phyloP scores from a whole-genome alignment of 2,329 filamentous ascomycete genomes.

The Juglanconis juglandina region DNA sequence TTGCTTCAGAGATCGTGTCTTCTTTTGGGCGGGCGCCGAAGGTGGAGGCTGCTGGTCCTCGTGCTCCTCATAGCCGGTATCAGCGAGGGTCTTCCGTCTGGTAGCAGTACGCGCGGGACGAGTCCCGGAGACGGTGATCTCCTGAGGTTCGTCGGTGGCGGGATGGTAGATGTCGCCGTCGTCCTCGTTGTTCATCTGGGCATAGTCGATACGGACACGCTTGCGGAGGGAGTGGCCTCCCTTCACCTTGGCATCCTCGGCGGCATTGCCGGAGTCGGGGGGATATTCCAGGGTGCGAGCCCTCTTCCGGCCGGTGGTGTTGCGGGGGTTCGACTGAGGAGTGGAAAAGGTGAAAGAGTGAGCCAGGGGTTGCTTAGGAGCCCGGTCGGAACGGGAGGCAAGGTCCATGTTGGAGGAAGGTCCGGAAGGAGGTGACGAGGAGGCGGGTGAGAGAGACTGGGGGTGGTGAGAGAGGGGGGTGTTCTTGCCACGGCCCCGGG shows the following conservation, averaged over 20 bases:
- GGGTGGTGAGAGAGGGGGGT: conserved; percentile 9
- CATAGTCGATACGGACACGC: conserved; percentile 56
- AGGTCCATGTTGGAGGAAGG: conserved; percentile 10
- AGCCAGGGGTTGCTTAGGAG: conserved; percentile 33
- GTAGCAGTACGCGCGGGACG: conserved; percentile 6
- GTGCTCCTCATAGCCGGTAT: conserved; percentile 5
- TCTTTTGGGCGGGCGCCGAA: not conserved
- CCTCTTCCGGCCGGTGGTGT: conserved; percentile 36
- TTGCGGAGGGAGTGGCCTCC: conserved; percentile 58
- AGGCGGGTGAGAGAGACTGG: not conserved
- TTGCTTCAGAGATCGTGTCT: conserved; percentile 11
- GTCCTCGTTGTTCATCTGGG: conserved; percentile 49
- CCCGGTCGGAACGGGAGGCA: conserved; percentile 16
- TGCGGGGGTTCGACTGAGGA: conserved; percentile 24
- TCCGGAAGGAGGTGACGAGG: conserved; percentile 8
- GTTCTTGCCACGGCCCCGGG: conserved; percentile 15
- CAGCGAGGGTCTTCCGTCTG: conserved; percentile 7
- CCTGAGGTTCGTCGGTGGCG: conserved; percentile 4
- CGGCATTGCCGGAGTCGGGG: conserved; percentile 30
- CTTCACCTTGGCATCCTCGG: conserved; percentile 49
- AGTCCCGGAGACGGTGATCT: conserved; percentile 10
- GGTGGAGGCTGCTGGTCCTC: not conserved
- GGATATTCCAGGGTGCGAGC: conserved; percentile 41
- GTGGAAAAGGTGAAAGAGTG: conserved; percentile 37
- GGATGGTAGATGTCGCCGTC: conserved; percentile 19